Evolutionary conservation across 2,329 filamentous ascomycete genomes (phyloP).

Genomic region (Alternaria rosae): DNA sequence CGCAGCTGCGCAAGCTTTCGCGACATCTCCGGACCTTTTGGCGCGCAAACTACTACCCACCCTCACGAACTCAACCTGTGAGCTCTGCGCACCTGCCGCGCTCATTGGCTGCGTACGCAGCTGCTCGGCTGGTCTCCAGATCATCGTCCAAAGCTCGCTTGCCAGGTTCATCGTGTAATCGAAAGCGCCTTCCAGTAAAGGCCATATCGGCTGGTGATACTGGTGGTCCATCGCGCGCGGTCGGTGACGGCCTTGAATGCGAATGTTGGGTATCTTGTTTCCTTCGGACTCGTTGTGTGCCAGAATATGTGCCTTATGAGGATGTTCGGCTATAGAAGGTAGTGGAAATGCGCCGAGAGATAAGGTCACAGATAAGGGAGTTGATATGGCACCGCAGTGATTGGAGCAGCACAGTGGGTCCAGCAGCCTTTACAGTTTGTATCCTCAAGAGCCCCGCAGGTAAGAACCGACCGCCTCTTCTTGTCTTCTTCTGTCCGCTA

Average conservation of each 20-base stretch:
- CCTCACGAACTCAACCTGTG: neutral
- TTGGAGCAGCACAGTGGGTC: slow-evolving; percentile 1
- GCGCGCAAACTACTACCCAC: neutral
- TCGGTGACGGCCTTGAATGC: neutral
- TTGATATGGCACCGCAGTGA: slow-evolving; percentile 1
- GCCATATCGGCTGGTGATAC: slow-evolving; percentile 26
- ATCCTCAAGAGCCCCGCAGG: neutral
- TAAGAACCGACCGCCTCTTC: neutral
- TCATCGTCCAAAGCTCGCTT: slow-evolving; percentile 23
- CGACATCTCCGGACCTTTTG: neutral
- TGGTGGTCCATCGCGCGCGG: slow-evolving; percentile 23
- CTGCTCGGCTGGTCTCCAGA: slow-evolving; percentile 10
- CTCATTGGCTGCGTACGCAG: neutral
- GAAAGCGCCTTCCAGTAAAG: slow-evolving; percentile 23
- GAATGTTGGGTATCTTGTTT: neutral
- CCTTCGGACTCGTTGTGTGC: neutral
- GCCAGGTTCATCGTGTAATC: slow-evolving; percentile 24
- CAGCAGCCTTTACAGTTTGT: neutral
- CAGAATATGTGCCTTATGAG: neutral
- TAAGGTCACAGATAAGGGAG: slow-evolving; percentile 18
- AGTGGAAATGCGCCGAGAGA: slow-evolving; percentile 10
- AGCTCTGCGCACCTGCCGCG: neutral
- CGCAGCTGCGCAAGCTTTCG: neutral
- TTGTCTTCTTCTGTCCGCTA: neutral
- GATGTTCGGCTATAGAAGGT: neutral